phyloP scores from a whole-genome alignment of 306 rosid genomes.

The Crotalaria pallida region DNA sequence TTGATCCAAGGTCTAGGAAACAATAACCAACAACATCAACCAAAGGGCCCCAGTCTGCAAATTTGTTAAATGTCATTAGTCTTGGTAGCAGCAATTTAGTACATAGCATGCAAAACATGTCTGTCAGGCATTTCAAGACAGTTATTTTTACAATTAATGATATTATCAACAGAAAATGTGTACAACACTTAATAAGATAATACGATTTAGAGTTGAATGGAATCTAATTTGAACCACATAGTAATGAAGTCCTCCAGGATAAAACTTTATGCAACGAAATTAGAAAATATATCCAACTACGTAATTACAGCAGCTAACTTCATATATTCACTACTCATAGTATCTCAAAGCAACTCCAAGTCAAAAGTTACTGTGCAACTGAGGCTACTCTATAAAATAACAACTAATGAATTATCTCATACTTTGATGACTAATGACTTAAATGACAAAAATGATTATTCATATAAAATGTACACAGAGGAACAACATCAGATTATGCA shows the following conservation, averaged over 20 bases:
- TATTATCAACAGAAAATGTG: not conserved
- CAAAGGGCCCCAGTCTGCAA: constrained; percentile 82
- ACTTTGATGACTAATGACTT: not conserved
- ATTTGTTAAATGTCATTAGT: constrained; percentile 16
- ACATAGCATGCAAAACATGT: constrained; percentile 6
- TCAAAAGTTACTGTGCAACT: no score
- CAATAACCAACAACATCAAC: no score
- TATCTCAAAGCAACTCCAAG: no score
- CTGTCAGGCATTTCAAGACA: not conserved
- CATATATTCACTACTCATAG: no score
- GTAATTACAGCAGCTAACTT: no score
- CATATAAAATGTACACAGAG: not conserved
- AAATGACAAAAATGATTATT: not conserved
- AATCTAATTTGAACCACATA: not conserved
- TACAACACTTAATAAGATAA: not conserved
- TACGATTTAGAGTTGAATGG: not conserved
- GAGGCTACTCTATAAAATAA: not conserved
- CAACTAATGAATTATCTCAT: not conserved
- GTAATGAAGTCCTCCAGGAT: not conserved
- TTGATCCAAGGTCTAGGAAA: constrained; percentile 67
- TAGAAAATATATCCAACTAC: no score
- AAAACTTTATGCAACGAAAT: not conserved
- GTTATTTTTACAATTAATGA: not conserved
- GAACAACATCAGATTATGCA: not conserved
- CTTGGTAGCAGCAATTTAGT: not conserved